Evolutionary conservation across 345 rosid genomes (phyloP).

Genomic region (Ceriops zippeliana): DNA sequence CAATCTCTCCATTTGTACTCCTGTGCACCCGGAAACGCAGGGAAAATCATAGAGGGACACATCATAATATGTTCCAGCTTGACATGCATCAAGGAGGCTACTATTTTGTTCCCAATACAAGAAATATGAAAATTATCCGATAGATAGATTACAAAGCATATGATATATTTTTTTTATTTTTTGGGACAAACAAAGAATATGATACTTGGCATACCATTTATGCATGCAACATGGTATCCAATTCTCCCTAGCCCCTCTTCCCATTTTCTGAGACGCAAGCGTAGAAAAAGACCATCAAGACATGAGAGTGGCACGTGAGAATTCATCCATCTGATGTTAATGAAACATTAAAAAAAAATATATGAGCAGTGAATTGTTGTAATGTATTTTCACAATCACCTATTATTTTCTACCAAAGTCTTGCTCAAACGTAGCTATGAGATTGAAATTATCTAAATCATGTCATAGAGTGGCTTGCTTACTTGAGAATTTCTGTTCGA

Average conservation of each 20-base stretch:
- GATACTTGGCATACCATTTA: conserved; percentile 50
- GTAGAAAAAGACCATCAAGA: conserved; percentile 75
- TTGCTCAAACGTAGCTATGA: background rate
- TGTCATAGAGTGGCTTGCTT: conserved; percentile 23
- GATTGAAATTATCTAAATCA: background rate
- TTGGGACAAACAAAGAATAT: background rate
- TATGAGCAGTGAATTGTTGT: background rate
- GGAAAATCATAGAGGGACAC: background rate
- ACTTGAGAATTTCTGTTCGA: conserved; percentile 70
- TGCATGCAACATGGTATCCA: conserved; percentile 69
- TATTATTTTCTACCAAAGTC: background rate
- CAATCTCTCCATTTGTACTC: conserved; percentile 30
- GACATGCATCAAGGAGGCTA: no score
- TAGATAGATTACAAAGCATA: background rate
- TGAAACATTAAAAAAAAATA: background rate
- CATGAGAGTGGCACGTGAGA: conserved; percentile 38
- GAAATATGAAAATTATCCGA: background rate
- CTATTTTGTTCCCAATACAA: no score
- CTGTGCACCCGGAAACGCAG: conserved; percentile 22
- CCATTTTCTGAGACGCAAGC: conserved; percentile 82
- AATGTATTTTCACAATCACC: background rate
- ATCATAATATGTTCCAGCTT: no score
- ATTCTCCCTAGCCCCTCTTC: conserved; percentile 66
- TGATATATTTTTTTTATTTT: background rate
- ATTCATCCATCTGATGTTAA: conserved; percentile 57